A percentile compares a stretch with the other conserved stretches of the same genome.
Evolutionary conservation across 352 stramenopile species (phyloP).

Genomic region (Pilasporangium apinafurcum): DNA sequence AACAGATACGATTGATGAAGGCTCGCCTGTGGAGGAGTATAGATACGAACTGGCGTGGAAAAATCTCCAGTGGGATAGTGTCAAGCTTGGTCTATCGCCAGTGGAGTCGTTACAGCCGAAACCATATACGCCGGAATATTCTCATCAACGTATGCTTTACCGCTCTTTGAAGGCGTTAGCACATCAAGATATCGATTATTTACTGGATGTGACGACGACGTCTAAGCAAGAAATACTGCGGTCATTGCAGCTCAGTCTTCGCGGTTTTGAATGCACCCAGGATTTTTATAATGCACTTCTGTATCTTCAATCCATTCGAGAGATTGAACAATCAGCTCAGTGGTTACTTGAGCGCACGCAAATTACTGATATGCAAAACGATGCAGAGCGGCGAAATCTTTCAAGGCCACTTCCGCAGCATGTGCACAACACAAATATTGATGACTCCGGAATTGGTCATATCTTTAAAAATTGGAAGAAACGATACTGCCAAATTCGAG

Average conservation of each 20-base stretch:
- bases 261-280: conserved; percentile 60
- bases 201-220: conserved; percentile 20
- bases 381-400: not conserved
- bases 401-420: not conserved
- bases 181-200: conserved; percentile 33
- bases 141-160: conserved; percentile 50
- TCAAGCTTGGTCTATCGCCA: conserved; percentile 12
- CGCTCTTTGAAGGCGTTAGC: conserved; percentile 50
- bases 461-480: conserved; percentile 41
- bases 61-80: conserved; percentile 60
- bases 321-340: conserved; percentile 46
- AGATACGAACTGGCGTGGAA: conserved; percentile 81
- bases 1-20: not conserved
- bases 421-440: no score
- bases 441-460: no score
- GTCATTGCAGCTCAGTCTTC: conserved; percentile 50
- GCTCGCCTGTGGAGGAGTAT: conserved; percentile 29
- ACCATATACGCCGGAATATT: no score
- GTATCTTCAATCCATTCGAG: conserved; percentile 47
- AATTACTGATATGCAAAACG: no score
- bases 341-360: conserved; percentile 6
- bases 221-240: conserved; percentile 49
- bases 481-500: conserved; percentile 27
- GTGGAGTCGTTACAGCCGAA: no score
- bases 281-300: conserved; percentile 50